Evolutionary conservation across 768 basidiomycete genomes (phyloP).

Genomic region (Hydnum rufescens): DNA sequence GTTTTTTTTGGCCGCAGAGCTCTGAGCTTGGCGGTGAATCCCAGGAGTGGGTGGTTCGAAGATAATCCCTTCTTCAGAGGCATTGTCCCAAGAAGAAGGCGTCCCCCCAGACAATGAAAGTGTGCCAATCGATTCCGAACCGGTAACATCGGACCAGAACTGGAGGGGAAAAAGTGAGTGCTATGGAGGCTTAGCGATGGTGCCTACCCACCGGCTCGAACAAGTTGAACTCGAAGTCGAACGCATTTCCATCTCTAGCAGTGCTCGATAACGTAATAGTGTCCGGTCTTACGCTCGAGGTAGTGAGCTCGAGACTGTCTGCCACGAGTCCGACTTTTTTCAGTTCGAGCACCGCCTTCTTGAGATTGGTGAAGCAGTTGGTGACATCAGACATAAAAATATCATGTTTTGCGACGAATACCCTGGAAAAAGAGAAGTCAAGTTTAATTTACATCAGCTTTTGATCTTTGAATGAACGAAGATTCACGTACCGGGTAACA

Average conservation of each 20-base stretch:
- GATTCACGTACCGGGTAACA: slow-evolving; percentile 47
- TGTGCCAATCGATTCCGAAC: no score
- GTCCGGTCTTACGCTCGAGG: neutral
- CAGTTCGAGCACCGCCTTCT: slow-evolving; percentile 56
- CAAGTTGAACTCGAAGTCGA: slow-evolving; percentile 13
- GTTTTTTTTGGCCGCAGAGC: neutral
- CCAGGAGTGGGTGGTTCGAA: neutral
- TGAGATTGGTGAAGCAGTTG: slow-evolving; percentile 53
- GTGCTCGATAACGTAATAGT: slow-evolving; percentile 16
- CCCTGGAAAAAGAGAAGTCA: neutral
- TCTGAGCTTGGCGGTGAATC: neutral
- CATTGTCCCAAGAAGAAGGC: neutral
- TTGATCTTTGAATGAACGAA: no score
- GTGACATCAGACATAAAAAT: slow-evolving; percentile 66
- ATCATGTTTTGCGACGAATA: slow-evolving; percentile 37
- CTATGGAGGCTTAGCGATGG: no score
- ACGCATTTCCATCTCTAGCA: slow-evolving; percentile 12
- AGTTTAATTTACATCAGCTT: no score
- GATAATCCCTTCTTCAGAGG: neutral
- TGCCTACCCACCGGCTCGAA: slow-evolving; percentile 9
- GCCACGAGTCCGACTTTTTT: slow-evolving; percentile 19
- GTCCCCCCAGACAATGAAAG: no score
- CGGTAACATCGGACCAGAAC: no score
- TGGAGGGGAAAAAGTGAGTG: no score
- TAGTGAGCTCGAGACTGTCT: slow-evolving; percentile 15